Evolutionary conservation across 2,329 filamentous ascomycete species (phyloP), one percentile per base, ranked within the genome.

Genomic region (Ampelomyces quisqualis): DNA sequence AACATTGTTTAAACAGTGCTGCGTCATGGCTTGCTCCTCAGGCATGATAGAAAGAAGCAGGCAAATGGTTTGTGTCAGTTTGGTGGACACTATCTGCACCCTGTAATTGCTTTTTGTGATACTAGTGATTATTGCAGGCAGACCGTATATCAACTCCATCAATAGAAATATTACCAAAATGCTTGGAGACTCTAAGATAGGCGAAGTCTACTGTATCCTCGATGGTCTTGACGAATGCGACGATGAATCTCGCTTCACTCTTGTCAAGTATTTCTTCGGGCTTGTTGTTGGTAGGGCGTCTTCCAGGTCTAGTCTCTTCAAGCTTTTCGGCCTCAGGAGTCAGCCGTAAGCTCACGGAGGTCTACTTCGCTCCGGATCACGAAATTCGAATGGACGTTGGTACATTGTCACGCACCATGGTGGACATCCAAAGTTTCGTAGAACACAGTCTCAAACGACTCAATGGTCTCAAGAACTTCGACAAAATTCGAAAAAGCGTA

Each of bases 121-220:
- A n/a, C n/a, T n/a, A n/a, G n/a, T n/a, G 21, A 23, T 7, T 7
- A 23, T 10, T 23, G 10, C 21, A 6, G 10, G 21, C 21, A 23
- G 21, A 23, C 21, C 10, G 21, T 23, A 6, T 10, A 7, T 23
- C 21, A 10, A 10, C 10, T 23, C 21, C 10, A 6, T 23, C 21
- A 7, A 10, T 6, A 23, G 21, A 6, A 23, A 7, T 23, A 7
- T 23, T 23, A 10, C 10, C 21, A 23, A 23, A 6, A 23, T 23
- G 21, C 32, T 38, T 15, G 11, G 10, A 10, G 18, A 9, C n/a
- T 37, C 20, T 8, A 33, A 11, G 9, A 39, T 33, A 13, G 38
- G n/a, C 11, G 21, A 14, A 2, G 27, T 41, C 7, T 36, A 36
- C 23, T 47, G 38, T n/a, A 42, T 37, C 21, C 6, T 23, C 6